Conservation (phyloP, 345 rosid genomes). For the Eucalyptus marginata region DNA sequence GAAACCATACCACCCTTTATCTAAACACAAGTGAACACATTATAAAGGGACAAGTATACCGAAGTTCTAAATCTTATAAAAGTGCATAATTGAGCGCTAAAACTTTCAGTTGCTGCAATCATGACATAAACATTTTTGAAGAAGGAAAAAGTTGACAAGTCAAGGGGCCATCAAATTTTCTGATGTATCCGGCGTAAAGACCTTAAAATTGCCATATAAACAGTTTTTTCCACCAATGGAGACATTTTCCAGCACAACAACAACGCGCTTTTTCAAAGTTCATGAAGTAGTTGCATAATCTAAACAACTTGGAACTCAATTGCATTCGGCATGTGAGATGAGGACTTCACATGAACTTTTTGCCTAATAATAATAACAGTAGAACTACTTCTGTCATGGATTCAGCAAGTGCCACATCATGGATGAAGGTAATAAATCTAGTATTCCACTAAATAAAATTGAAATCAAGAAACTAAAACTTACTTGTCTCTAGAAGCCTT, state of each 20-base stretch:
- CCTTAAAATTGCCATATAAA: background rate
- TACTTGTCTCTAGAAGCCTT: conserved; percentile 19
- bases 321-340: background rate
- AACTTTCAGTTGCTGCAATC: background rate
- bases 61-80: no score
- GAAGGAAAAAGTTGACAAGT: background rate
- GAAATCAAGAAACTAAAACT: background rate
- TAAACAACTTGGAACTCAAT: background rate
- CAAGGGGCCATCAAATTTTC: background rate
- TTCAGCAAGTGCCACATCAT: background rate
- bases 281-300: background rate
- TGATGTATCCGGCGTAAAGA: background rate
- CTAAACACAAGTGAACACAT: no score
- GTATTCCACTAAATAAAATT: background rate
- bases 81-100: no score
- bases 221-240: background rate
- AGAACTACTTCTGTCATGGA: background rate
- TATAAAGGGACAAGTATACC: no score
- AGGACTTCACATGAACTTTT: no score
- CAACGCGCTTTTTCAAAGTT: background rate
- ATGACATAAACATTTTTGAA: background rate
- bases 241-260: background rate
- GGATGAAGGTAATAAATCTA: background rate
- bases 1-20: no score
- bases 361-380: background rate